phyloP scores from a whole-genome alignment of 306 rosid genomes.

The Rosa chinensis region DNA sequence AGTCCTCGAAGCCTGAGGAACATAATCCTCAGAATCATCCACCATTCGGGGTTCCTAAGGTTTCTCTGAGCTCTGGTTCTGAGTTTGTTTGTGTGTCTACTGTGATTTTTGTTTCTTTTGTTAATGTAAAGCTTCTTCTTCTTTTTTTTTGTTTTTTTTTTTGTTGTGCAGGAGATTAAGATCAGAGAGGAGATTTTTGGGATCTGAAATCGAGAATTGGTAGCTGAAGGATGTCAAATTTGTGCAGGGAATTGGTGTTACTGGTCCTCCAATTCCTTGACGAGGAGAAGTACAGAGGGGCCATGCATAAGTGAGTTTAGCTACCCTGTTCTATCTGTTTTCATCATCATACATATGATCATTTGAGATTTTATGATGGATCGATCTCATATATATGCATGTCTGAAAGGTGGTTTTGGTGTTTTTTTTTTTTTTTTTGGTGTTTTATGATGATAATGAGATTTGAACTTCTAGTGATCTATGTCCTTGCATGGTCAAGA shows the following conservation, averaged over 20 bases:
- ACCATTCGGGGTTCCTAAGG: constrained; percentile 32
- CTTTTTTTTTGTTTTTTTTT: not conserved
- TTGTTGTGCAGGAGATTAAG: not conserved
- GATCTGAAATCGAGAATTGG: constrained; percentile 20
- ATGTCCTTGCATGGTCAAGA: not conserved
- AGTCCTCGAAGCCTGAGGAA: constrained; percentile 39
- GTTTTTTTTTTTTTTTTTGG: not conserved
- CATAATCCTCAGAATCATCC: constrained; percentile 20
- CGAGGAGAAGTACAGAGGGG: constrained; percentile 73
- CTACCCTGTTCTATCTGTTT: not conserved
- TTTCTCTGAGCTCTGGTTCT: constrained; percentile 32
- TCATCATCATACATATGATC: not conserved
- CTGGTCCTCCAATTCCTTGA: constrained; percentile 86
- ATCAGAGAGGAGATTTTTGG: not conserved
- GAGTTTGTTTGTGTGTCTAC: constrained; percentile 8
- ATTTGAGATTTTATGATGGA: not conserved
- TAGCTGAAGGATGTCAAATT: constrained; percentile 52
- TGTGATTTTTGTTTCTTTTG: constrained; percentile 11
- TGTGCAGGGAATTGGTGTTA: constrained; percentile 87
- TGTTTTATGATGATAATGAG: not conserved
- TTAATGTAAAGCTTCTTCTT: constrained; percentile 23
- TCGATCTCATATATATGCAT: not conserved
- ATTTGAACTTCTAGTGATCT: not conserved
- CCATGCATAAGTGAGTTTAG: constrained; percentile 64
- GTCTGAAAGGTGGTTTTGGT: not conserved